Evolutionary conservation across 805 yeast genomes (phyloP), one percentile per base, ranked within the genome.

Genomic region (Wickerhamiella siamensis): DNA sequence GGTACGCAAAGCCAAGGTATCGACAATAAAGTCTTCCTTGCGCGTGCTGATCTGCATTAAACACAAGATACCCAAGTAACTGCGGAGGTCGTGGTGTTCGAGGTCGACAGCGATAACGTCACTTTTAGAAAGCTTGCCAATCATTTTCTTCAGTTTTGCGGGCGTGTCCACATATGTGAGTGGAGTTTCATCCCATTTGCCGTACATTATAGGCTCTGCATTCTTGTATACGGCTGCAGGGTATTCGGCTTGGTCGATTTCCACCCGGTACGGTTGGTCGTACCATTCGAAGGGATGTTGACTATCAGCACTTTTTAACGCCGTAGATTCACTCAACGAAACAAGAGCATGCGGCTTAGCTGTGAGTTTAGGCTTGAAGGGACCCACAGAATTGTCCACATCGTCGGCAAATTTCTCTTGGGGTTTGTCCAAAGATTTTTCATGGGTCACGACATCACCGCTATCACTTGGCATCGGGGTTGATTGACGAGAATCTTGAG

Each of bases 21-120:
- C 99, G 4, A 91, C 67, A 8, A 91, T 63, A 75, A 80, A 91
- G 62, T 91, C 98, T 43, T 72, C 69, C n/a, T 74, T 72, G 43
- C 88, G 62, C 17, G 79, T 76, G 41, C 93, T 80, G 15, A 91
- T 79, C 62, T 91, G 99, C 94, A 91, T 84, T 36, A 91, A 64
- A 58, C 87, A 86, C 1, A 86, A 91, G 33, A 91, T 64, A 33
- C 99, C 99, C 53, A 80, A 78, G 52, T 83, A 91, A 0, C 95
- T 70, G 58, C 96, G 71, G 57, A 72, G 80, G 55, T 87, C 96
- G 56, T 91, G 98, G 60, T 91, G 98, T 56, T 91, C 99, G 46
- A 91, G 71, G 67, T 91, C 99, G 14, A 91, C 79, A 2, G 97
- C 98, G 32, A 91, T 72, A 43, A 75, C 94, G 2, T 66, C 61